Base-by-base conservation (phyloP, 805 yeast genomes). In the Saccharomycopsis fodiens region DNA sequence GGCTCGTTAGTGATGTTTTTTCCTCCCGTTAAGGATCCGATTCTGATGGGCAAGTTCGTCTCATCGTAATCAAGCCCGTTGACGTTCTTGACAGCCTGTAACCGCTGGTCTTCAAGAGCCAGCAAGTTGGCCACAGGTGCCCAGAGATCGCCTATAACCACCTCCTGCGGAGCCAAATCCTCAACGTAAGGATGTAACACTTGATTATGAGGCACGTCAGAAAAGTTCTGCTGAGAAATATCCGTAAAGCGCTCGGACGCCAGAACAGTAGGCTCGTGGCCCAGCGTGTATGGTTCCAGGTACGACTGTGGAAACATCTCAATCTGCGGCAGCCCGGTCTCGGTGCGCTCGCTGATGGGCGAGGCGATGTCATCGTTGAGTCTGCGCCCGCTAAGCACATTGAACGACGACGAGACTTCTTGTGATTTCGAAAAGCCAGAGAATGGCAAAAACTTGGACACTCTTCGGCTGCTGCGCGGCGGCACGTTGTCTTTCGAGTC, bases 381-480 rank as follows among this genome's bases (percentile, higher is more conserved):
- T 17, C 15, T 32, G 12, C 36, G 36, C 6, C 36, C 36, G 20
- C 36, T 32, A 10, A 32, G 8, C 8, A 32, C 36, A 7, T 15
- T 15, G 20, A 32, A 32, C 20, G 36, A 32, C 12, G 8, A 5
- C 12, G 8, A 6, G 8, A 10, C 15, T 32, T 32, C 36, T 6
- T 5, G 17, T 6, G 36, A 19, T 17, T 15, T 32, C 10, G 20
- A 15, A 10, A 32, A 32, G 29, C 35, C n/a, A 5, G 43, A 19
- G 3, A 44, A 40, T 3, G 47, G 47, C 15, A 44, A 32, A 6
- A n/a, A 44, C n/a, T 12, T 20, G 12, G 47, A 44, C 7, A 13
- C 16, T 3, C 50, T 8, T 13, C 42, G 30, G 10, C 38, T 43
- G 35, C 43, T 46, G 19, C 50, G 15, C 2, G 51, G 47, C 4